Base-by-base conservation (phyloP, 2,329 filamentous ascomycete species). In the Beauveria bassiana region DNA sequence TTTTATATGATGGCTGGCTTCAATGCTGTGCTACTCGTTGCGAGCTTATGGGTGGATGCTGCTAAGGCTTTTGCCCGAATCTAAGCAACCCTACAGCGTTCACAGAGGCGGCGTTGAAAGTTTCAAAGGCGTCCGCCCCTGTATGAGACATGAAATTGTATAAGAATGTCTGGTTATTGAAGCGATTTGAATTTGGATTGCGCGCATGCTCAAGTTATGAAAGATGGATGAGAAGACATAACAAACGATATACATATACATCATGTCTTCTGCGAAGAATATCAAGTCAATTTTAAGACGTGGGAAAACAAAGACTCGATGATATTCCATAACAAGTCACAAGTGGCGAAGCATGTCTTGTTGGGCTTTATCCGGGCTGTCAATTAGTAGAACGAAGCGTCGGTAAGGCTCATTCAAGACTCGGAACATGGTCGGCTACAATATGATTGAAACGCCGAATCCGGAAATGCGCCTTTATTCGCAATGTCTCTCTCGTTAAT, bases 1-100 rank as follows among this genome's bases (percentile, higher is more conserved):
- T 98, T 99, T 72, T 96, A 92, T 71, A 88, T 98, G 81, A 93
- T 99, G 87, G 92, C 93, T 0, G 78, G 78, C 0, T 98, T 98
- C 72, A 98, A 98, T 71, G 89, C 76, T 0, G 65, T 91, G 1
- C 73, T 97, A 60, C 76, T 96, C 14, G 70, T 86, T 7, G 81
- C 78, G 18, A 82, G 78, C 62, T 63, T 86, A 59, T 73, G 72
- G 4, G 78, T 85, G 65, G 82, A 85, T 68, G 70, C 81, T 3
- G 74, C 74, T 5, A 72, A 73, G 42, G 70, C 75, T 8, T 78
- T 75, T 70, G 65, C 70, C 20, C 66, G 68, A 40, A 26, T 61
- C 28, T 64, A 63, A 50, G 47, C 16, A 43, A 49, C 7, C 24
- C 7, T 28, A 28, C 7, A 31, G 42, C 16, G 16, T 43, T 43